These are phyloP conservation scores for Pleurozium schreberi DNA, from an alignment of 225 moss, liverwort and hornwort species.

Conservation along the genomic window DNA sequence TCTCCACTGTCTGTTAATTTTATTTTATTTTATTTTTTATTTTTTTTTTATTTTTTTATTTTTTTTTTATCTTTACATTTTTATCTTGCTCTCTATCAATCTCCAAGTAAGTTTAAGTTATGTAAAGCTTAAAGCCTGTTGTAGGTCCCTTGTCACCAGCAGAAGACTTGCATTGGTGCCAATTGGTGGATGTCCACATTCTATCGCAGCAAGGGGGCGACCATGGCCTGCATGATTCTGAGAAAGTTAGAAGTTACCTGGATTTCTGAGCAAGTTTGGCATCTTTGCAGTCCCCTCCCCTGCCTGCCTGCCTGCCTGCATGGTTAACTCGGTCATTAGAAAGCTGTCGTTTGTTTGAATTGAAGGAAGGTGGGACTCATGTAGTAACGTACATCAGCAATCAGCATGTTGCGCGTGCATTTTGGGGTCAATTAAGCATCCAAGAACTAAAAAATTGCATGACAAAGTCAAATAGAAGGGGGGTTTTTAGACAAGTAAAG, in stretches of 20 bases:
- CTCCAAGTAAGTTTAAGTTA: not conserved
- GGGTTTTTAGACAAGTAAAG: too few species aligned
- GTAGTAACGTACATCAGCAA: too few species aligned
- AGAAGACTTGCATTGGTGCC: not conserved
- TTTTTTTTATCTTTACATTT: too few species aligned
- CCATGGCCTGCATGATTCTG: too few species aligned
- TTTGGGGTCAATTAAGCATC: not conserved
- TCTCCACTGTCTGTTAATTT: too few species aligned
- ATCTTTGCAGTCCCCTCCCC: not conserved
- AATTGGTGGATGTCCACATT: not conserved
- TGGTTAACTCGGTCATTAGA: not conserved
- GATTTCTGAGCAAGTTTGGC: not conserved
- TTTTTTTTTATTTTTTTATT: too few species aligned
- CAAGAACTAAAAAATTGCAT: too few species aligned
- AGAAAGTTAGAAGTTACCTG: too few species aligned
- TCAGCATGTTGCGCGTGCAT: not conserved
- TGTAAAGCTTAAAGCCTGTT: too few species aligned
- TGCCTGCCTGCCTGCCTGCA: too few species aligned
- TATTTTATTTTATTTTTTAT: too few species aligned
- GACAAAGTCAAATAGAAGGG: not conserved
- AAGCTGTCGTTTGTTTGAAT: not conserved
- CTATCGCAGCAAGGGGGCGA: not conserved
- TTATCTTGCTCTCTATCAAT: not conserved
- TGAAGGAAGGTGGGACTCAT: not conserved
- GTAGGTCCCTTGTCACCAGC: not conserved